These are phyloP conservation scores for Zalerion maritima DNA, from an alignment of 495 filamentous ascomycete genomes.

Conservation along the genomic window DNA sequence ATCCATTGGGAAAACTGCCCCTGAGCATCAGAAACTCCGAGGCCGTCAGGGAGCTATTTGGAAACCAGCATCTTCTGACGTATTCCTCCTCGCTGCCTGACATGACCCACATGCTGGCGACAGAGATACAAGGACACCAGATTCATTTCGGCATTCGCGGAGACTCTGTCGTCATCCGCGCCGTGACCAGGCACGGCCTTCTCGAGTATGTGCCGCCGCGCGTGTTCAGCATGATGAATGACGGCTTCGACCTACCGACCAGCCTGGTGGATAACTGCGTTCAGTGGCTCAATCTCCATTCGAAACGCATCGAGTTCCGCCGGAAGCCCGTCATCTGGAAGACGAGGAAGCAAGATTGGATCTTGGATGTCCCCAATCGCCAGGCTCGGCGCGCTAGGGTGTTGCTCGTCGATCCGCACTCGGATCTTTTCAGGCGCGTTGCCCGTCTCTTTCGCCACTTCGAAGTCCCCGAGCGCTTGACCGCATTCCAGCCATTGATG, in stretches of 20 bases:
- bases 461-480: constrained; percentile 17
- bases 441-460: constrained; percentile 22
- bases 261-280: constrained; percentile 31
- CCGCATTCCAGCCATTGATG: constrained; percentile 18
- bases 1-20: constrained; percentile 33
- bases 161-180: constrained; percentile 22
- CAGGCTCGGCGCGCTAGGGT: constrained; percentile 8
- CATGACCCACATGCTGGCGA: constrained; percentile 30
- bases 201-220: constrained; percentile 22
- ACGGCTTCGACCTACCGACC: constrained; percentile 32
- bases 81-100: constrained; percentile 29
- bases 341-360: constrained; percentile 13
- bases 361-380: constrained; percentile 11
- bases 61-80: constrained; percentile 27
- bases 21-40: constrained; percentile 20
- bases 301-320: constrained; percentile 35
- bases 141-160: constrained; percentile 36
- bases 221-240: constrained; percentile 11
- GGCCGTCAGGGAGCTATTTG: constrained; percentile 32
- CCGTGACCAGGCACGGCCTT: constrained; percentile 3
- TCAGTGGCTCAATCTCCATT: constrained; percentile 45
- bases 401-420: constrained; percentile 15
- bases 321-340: constrained; percentile 28
- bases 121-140: constrained; percentile 14
- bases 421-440: constrained; percentile 13